A percentile compares a stretch with the other conserved stretches of the same genome.
Conservation (phyloP, 1,139 yeast genomes). For the Pichia sp. region DNA sequence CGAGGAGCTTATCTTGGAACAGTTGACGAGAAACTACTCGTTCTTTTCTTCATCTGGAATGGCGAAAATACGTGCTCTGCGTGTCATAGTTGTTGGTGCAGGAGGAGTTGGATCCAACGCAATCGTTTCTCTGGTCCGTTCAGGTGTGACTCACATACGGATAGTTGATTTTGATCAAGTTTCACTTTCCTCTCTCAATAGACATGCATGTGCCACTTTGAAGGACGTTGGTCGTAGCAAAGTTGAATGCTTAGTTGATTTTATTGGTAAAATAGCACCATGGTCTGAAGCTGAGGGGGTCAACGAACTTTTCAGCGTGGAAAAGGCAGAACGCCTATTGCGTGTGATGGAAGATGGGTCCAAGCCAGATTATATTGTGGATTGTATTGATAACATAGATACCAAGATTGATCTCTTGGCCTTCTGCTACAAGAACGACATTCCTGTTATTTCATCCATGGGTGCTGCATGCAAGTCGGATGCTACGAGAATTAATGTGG, state of each 20-base stretch:
- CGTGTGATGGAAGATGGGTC: conserved; percentile 39
- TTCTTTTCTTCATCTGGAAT: conserved; percentile 85
- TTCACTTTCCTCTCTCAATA: conserved; percentile 79
- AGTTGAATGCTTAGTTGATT: conserved; percentile 69
- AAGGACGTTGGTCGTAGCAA: conserved; percentile 88
- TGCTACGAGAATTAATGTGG: conserved; percentile 75
- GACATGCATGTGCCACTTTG: conserved; percentile 89
- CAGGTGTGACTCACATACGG: conserved; percentile 76
- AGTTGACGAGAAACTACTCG: conserved; percentile 88
- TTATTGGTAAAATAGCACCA: conserved; percentile 71
- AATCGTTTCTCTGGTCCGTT: conserved; percentile 83
- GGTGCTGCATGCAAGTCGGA: conserved; percentile 95
- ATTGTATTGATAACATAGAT: conserved; percentile 93
- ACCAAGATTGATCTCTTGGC: conserved; percentile 86
- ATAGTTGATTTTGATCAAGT: conserved; percentile 95
- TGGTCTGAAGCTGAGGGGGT: conserved; percentile 81
- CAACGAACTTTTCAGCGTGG: conserved; percentile 71
- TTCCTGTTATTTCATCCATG: conserved; percentile 80
- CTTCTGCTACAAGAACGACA: conserved; percentile 55
- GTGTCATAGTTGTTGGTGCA: conserved; percentile 88
- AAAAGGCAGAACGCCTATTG: conserved; percentile 53
- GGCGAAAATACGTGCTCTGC: conserved; percentile 65
- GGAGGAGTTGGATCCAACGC: conserved; percentile 99
- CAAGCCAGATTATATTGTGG: conserved; percentile 70
- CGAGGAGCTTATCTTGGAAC: conserved; percentile 80